Base-by-base conservation (phyloP, 2,329 filamentous ascomycete species). In the Neurospora crassa region DNA sequence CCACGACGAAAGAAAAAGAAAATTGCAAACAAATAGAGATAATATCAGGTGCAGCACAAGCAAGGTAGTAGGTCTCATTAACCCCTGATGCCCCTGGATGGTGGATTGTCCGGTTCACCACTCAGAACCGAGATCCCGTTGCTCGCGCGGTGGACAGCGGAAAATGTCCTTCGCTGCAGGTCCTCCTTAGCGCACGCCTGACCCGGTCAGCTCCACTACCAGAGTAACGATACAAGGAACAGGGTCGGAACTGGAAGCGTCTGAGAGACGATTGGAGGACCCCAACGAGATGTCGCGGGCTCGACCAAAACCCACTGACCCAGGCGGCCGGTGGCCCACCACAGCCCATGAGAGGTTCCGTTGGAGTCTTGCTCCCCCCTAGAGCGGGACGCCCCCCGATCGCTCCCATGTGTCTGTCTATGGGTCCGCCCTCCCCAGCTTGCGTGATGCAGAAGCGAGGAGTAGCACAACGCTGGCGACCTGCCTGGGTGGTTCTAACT, bases 161-260 rank as follows among this genome's bases (percentile, higher is more conserved):
- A 41, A 73, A 69, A 71, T 73, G 73, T 68, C 68, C 34, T 72
- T 40, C 67, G 67, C 67, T 70, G 73, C 67, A 70, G 69, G 42
- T 68, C 68, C 69, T 70, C 20, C 70, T 70, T 73, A 73, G 72
- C 69, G 72, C 63, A 67, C 70, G 68, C 67, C 67, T 59, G 71
- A 71, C 73, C 73, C 70, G 72, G 73, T 43, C 43, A 72, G 73
- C 71, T 70, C 75, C 75, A 76, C 75, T 70, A 68, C 69, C 72
- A 67, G 74, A 74, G 73, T 67, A 71, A 74, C 72, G 40, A 70
- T 74, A 71, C 72, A 72, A 71, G 68, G 70, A 68, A 69, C 75
- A 75, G 72, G 75, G 72, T 73, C 75, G 73, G 71, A 75, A 73
- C 70, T 74, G 69, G 69, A 70, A 73, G 53, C 29, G 53, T 63